Evolutionary conservation across 345 rosid species (phyloP), one percentile per base, ranked within the genome.

Genomic region (Acer yangbiense): DNA sequence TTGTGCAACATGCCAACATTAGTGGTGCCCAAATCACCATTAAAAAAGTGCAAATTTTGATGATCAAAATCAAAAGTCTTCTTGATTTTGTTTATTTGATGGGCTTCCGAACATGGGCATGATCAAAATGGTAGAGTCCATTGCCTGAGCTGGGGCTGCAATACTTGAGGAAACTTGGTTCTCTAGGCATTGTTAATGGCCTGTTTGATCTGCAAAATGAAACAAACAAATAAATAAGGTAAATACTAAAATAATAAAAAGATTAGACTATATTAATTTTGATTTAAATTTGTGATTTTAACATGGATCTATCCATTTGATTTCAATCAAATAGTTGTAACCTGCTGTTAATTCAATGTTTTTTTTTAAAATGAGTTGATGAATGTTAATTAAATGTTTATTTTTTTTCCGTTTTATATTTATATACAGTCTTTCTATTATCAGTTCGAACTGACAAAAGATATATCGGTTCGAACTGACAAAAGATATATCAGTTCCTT

Each of bases 101-200:
- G 9, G 88, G 69, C 76, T 69, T 86, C 87, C 81, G 87, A 27
- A 82, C 86, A 62, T 83, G 84, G 76, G 82, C 71, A 27, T 87
- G 84, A 18, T 87, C 80, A 46, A 89, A 80, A 72, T 81, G 76
- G 77, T 82, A 82, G 74, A 88, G 78, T 65, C 88, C 85, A 74
- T 87, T 78, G 73, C 75, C 86, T n/a, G 83, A 79, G 32, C 83
- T 75, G 83, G 91, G 83, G 82, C 85, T 88, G 89, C 93, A 89
- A 57, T 92, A 85, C 73, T 86, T 91, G 80, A 83, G 82, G 82
- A 92, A 87, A 69, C 90, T 86, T 18, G 94, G 97, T 78, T 92
- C 93, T 74, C 85, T 91, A 3, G 97, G 96, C 76, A 89, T 76
- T 14, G 96, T 94, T 85, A 90, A 81, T 43, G 92, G 90, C 64